A percentile compares a stretch with the other conserved stretches of the same genome.
Evolutionary conservation across 352 stramenopile species (phyloP).

Genomic region (Phytophthora lateralis): DNA sequence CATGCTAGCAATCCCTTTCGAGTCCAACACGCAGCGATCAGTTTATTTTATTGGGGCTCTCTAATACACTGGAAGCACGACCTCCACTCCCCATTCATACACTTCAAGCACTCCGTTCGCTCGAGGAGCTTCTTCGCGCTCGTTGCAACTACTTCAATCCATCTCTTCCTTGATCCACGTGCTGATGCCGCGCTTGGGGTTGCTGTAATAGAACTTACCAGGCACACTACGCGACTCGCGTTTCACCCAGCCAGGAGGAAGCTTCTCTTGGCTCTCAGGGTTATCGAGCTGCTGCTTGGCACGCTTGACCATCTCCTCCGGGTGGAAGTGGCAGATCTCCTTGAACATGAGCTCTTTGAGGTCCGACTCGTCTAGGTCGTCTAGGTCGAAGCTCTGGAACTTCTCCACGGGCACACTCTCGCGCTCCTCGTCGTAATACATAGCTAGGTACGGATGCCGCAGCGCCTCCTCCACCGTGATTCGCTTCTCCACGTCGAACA

Average conservation of each 20-base stretch:
- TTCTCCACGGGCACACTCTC: conserved; percentile 71
- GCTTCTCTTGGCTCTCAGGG: conserved; percentile 70
- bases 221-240: conserved; percentile 84
- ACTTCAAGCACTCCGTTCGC: conserved; percentile 26
- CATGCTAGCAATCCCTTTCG: conserved; percentile 17
- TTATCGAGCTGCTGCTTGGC: conserved; percentile 77
- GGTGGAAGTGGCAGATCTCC: conserved; percentile 90
- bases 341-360: conserved; percentile 92
- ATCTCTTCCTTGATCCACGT: conserved; percentile 91
- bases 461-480: conserved; percentile 96
- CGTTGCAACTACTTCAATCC: conserved; percentile 44
- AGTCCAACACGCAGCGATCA: conserved; percentile 17
- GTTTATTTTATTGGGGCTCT: conserved; percentile 32
- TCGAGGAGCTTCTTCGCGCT: conserved; percentile 16
- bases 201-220: conserved; percentile 91
- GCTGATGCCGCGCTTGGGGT: conserved; percentile 89
- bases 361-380: conserved; percentile 82
- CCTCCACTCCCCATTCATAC: conserved; percentile 32
- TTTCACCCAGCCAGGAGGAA: conserved; percentile 86
- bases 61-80: conserved; percentile 34
- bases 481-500: conserved; percentile 95
- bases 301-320: conserved; percentile 89
- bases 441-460: conserved; percentile 95
- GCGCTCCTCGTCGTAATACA: conserved; percentile 84
- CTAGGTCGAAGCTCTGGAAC: conserved; percentile 87